Percentiles rank a stretch among this genome's conserved stretches.
These are phyloP conservation scores for Cercophora scortea DNA, from an alignment of 495 filamentous ascomycete genomes.

Conservation along the genomic window DNA sequence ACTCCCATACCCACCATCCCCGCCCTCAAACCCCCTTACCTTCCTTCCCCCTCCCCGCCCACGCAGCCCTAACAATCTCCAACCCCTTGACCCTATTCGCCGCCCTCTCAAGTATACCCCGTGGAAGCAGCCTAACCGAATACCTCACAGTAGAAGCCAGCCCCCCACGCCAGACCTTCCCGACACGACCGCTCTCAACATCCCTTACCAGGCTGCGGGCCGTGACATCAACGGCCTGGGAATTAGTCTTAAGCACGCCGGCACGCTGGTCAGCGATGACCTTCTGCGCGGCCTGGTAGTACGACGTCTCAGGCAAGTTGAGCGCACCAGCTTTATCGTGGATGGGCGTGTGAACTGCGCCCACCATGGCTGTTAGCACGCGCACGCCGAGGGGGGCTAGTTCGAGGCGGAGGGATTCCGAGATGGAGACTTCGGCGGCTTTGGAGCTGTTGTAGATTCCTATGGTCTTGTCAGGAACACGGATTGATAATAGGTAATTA, in stretches of 20 bases:
- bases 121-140: background rate
- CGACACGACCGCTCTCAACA: background rate
- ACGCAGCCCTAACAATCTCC: background rate
- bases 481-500: no score
- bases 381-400: slow-evolving; percentile 41
- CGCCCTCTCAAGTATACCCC: background rate
- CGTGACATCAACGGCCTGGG: background rate
- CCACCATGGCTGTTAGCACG: slow-evolving; percentile 20
- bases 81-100: background rate
- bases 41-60: no score
- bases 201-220: background rate
- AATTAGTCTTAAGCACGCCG: background rate
- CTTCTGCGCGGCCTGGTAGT: background rate
- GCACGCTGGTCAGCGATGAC: background rate
- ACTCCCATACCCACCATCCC: no score
- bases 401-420: slow-evolving; percentile 40
- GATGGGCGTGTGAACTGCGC: slow-evolving; percentile 10
- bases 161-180: background rate
- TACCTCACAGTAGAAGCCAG: background rate
- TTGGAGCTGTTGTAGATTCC: slow-evolving; percentile 44
- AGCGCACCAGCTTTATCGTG: background rate
- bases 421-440: slow-evolving; percentile 34
- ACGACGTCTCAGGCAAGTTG: background rate
- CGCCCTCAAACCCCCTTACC: no score
- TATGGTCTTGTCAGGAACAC: slow-evolving; percentile 5